A percentile compares a stretch with the other conserved stretches of the same genome.
Evolutionary conservation across 1,284 basidiomycete species (phyloP).

Genomic region (Ustilago shanxiensis): DNA sequence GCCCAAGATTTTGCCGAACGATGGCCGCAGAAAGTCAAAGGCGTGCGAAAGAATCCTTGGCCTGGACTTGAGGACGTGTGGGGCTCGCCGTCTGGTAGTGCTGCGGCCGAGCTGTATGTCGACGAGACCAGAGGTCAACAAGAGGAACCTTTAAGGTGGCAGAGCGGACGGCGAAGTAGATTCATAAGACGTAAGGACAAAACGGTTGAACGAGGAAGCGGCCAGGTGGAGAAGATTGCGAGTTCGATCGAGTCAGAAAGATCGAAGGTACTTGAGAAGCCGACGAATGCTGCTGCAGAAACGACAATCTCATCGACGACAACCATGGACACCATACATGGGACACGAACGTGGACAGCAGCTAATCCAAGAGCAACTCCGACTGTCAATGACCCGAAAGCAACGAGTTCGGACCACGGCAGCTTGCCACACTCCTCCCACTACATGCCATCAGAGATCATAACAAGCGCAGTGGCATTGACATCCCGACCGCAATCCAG

Average conservation of each 20-base stretch:
- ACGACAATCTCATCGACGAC: not conserved
- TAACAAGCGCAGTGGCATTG: not conserved
- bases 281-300: not conserved
- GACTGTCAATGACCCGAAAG: not conserved
- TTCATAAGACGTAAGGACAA: constrained; percentile 29
- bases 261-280: not conserved
- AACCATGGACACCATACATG: no score
- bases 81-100: constrained; percentile 20
- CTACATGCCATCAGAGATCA: not conserved
- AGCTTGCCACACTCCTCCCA: not conserved
- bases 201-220: not conserved
- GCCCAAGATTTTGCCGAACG: constrained; percentile 36
- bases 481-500: not conserved
- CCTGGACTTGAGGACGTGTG: constrained; percentile 32
- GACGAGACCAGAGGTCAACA: not conserved
- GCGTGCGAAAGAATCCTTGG: constrained; percentile 39
- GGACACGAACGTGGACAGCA: no score
- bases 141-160: constrained; percentile 31
- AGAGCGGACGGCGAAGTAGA: constrained; percentile 33
- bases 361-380: not conserved
- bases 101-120: not conserved
- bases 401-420: not conserved
- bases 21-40: constrained; percentile 35
- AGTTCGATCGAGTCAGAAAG: not conserved
- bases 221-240: not conserved